Percentiles rank a stretch among this genome's conserved stretches.
Conservation (phyloP, 345 rosid genomes). For the Acer campestre region DNA sequence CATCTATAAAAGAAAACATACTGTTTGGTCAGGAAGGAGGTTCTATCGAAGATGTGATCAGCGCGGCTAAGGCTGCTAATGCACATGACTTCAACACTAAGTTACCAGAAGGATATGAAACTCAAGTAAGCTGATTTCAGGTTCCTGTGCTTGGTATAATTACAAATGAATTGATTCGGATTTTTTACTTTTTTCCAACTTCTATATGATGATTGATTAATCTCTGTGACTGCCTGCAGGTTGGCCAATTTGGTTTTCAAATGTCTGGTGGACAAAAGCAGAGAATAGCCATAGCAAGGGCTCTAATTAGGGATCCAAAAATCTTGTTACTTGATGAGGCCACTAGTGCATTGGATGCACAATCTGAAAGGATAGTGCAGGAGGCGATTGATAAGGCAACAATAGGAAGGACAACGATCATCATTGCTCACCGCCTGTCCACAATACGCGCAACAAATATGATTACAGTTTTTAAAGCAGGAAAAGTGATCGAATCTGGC, state of each 20-base stretch:
- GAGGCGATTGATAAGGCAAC: conserved; percentile 66
- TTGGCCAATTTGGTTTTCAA: conserved; percentile 70
- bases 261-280: conserved; percentile 82
- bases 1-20: conserved; percentile 64
- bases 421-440: conserved; percentile 67
- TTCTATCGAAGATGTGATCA: conserved; percentile 51
- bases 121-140: conserved; percentile 46
- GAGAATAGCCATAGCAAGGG: conserved; percentile 72
- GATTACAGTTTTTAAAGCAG: conserved; percentile 58
- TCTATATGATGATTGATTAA: too few relatives aligned
- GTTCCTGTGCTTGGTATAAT: not conserved
- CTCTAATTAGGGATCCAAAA: conserved; percentile 62
- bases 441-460: conserved; percentile 51
- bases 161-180: too few relatives aligned
- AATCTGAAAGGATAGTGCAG: conserved; percentile 66
- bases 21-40: conserved; percentile 69
- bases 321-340: conserved; percentile 73
- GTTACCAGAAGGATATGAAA: conserved; percentile 67
- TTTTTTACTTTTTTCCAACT: too few relatives aligned
- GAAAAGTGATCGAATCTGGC: conserved; percentile 67
- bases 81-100: conserved; percentile 68
- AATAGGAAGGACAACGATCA: conserved; percentile 58
- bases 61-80: conserved; percentile 60
- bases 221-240: conserved; percentile 30
- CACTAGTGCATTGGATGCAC: conserved; percentile 69